Conservation (phyloP, 371 early-diverging fungal species). For the Actinomortierella wolfii region DNA sequence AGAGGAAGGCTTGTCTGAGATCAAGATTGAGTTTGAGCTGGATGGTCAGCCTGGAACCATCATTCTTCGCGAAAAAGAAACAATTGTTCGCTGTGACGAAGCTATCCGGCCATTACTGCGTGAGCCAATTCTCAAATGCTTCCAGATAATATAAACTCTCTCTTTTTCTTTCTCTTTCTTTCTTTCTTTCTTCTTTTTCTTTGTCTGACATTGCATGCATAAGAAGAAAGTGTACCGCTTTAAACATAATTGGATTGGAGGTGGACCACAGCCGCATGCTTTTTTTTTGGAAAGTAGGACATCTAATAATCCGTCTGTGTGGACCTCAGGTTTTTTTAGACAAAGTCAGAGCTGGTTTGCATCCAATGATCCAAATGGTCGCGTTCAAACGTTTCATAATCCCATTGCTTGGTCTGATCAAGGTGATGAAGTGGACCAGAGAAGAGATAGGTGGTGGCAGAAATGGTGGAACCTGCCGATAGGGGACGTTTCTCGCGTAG, state of each 20-base stretch:
- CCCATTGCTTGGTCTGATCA: constrained; percentile 24
- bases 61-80: constrained; percentile 32
- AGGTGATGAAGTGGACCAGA: constrained; percentile 19
- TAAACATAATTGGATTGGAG: background rate
- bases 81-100: constrained; percentile 39
- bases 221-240: background rate
- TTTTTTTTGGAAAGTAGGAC: background rate
- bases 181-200: background rate
- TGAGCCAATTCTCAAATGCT: constrained; percentile 36
- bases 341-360: constrained; percentile 22
- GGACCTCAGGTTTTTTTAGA: background rate
- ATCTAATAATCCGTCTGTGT: background rate
- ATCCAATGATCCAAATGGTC: constrained; percentile 31
- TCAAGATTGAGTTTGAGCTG: constrained; percentile 36
- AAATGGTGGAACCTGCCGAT: constrained; percentile 15
- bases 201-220: background rate
- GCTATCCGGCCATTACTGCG: constrained; percentile 23
- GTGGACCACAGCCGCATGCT: no score
- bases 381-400: constrained; percentile 22
- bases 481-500: constrained; percentile 4
- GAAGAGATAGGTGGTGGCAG: constrained; percentile 33
- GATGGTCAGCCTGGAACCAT: constrained; percentile 23
- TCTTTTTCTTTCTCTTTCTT: background rate
- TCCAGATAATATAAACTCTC: constrained; percentile 22
- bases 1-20: constrained; percentile 11